These are phyloP conservation scores for Ulvella scutata DNA, from an alignment of 139 green algal genomes.

Conservation along the genomic window DNA sequence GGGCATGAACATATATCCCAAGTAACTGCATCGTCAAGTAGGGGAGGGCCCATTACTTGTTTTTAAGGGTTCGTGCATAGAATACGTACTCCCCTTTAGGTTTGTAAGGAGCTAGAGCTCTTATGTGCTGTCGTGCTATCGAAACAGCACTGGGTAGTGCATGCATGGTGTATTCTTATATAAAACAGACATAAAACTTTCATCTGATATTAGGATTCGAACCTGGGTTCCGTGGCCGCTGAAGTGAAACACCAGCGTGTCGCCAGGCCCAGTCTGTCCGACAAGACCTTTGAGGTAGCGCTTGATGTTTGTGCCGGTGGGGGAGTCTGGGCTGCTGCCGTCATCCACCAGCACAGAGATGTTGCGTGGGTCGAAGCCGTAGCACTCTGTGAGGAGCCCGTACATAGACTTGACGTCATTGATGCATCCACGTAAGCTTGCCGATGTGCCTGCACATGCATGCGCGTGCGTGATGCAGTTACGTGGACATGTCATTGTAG, in stretches of 20 bases:
- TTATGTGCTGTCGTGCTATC: too few relatives aligned
- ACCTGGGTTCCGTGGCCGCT: conserved; percentile 50
- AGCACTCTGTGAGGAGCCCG: conserved; percentile 24
- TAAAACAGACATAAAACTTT: not conserved
- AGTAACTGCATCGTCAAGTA: too few relatives aligned
- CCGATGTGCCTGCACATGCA: conserved; percentile 25
- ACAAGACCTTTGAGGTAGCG: conserved; percentile 30
- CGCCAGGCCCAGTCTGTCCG: conserved; percentile 16
- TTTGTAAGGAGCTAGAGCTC: too few relatives aligned
- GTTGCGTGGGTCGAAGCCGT: conserved; percentile 27
- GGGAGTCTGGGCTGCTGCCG: conserved; percentile 25
- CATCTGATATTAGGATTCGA: not conserved
- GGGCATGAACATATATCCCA: too few relatives aligned
- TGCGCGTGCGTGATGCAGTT: too few relatives aligned
- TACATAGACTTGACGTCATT: conserved; percentile 47
- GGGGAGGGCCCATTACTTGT: too few relatives aligned
- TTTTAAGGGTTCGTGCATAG: too few relatives aligned
- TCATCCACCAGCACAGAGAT: conserved; percentile 42
- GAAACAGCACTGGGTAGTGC: too few relatives aligned
- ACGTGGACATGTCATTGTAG: too few relatives aligned
- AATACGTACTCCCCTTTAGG: too few relatives aligned
- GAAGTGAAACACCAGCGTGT: conserved; percentile 55
- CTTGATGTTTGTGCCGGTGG: conserved; percentile 59
- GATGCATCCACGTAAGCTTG: conserved; percentile 41
- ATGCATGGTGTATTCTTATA: too few relatives aligned